phyloP scores from a whole-genome alignment of 345 rosid genomes.

The Bruguiera sexangula region DNA sequence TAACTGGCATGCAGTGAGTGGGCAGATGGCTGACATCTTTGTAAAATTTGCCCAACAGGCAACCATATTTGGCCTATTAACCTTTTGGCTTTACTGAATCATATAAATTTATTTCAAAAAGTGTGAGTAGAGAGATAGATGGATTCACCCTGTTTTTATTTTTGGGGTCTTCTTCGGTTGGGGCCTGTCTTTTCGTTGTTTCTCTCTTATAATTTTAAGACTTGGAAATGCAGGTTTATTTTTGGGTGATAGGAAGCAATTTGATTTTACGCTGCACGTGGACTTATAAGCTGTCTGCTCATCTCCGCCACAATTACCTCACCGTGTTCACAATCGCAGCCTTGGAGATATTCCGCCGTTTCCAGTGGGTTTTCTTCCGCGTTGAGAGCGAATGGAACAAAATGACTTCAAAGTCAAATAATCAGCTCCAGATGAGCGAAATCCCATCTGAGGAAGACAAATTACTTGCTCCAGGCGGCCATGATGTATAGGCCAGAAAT shows the following conservation, averaged over 20 bases:
- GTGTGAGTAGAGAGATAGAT: no score
- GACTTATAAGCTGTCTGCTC: slow-evolving; percentile 96
- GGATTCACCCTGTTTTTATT: no score
- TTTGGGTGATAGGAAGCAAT: slow-evolving; percentile 93
- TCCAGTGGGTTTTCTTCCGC: slow-evolving; percentile 96
- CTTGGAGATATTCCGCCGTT: slow-evolving; percentile 77
- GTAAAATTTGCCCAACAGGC: neutral
- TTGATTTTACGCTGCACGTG: slow-evolving; percentile 87
- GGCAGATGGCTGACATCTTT: no score
- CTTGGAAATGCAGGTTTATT: slow-evolving; percentile 55
- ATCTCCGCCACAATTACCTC: slow-evolving; percentile 86
- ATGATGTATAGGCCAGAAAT: slow-evolving; percentile 43
- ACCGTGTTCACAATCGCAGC: slow-evolving; percentile 74
- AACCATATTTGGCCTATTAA: neutral
- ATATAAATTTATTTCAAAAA: no score
- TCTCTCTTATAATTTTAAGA: neutral
- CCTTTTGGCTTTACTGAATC: neutral
- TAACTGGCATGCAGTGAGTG: no score
- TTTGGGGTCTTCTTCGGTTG: neutral
- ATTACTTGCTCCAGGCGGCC: slow-evolving; percentile 42
- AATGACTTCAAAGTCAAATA: slow-evolving; percentile 52
- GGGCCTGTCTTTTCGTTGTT: neutral
- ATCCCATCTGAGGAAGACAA: slow-evolving; percentile 48
- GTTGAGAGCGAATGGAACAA: slow-evolving; percentile 89
- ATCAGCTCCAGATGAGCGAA: slow-evolving; percentile 44